phyloP scores from a whole-genome alignment of 2,329 filamentous ascomycete species.

The Fusarium nelsonii region DNA sequence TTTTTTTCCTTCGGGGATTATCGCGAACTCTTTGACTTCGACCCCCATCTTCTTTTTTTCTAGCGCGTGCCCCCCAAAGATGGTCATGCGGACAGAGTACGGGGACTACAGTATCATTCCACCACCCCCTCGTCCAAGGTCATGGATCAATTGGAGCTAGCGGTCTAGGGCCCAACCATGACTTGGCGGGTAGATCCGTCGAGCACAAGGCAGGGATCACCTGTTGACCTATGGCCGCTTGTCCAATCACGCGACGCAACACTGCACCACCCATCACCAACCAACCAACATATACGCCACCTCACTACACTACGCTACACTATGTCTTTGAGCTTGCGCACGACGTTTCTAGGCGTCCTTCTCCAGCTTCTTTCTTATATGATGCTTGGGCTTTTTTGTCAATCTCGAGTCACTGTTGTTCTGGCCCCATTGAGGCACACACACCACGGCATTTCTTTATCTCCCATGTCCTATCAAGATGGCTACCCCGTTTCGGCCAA shows the following conservation, averaged over 20 bases:
- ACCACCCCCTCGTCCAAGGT: conserved; percentile 23
- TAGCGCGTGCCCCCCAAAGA: conserved; percentile 23
- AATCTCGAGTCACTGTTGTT: conserved; percentile 31
- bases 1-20: conserved; percentile 20
- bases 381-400: conserved; percentile 27
- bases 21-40: conserved; percentile 18
- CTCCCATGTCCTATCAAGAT: conserved; percentile 9
- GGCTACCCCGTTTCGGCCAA: conserved; percentile 14
- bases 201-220: conserved; percentile 39
- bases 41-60: conserved; percentile 17
- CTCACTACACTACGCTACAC: conserved; percentile 9
- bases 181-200: conserved; percentile 48
- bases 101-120: conserved; percentile 25
- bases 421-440: conserved; percentile 8
- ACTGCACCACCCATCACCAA: conserved; percentile 12
- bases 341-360: conserved; percentile 38
- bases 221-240: conserved; percentile 9
- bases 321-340: conserved; percentile 15
- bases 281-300: conserved; percentile 17
- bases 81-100: conserved; percentile 46
- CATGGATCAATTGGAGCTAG: conserved; percentile 34
- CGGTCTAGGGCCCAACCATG: conserved; percentile 35
- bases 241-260: conserved; percentile 18
- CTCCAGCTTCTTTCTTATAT: conserved; percentile 10
- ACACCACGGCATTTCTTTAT: conserved; percentile 12